A percentile compares a stretch with the other conserved stretches of the same genome.
These are phyloP conservation scores for Candida ortonii DNA, from an alignment of 805 yeast species.

Conservation along the genomic window DNA sequence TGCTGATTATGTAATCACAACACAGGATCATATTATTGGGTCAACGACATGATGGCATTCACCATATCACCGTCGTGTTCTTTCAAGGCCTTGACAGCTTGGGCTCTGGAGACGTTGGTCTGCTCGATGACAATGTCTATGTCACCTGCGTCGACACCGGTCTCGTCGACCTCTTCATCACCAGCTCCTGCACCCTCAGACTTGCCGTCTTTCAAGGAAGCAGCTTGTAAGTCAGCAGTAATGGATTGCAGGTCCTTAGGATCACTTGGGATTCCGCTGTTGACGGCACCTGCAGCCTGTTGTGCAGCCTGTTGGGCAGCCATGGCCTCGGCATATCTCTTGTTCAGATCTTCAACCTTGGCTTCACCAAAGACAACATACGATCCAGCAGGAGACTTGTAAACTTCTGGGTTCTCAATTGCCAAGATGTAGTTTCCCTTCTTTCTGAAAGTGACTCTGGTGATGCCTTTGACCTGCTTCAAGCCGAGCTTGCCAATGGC, in stretches of 20 bases:
- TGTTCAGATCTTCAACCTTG: slow-evolving; percentile 88
- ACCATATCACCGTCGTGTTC: slow-evolving; percentile 92
- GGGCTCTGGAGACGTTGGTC: slow-evolving; percentile 82
- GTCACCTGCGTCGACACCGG: slow-evolving; percentile 80
- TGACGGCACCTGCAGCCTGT: slow-evolving; percentile 42
- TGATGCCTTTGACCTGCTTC: slow-evolving; percentile 86
- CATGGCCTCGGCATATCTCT: slow-evolving; percentile 80
- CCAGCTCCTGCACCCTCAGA: slow-evolving; percentile 35
- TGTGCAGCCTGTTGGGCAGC: slow-evolving; percentile 68
- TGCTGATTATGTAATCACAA: slow-evolving; percentile 2
- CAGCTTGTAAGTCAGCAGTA: slow-evolving; percentile 76
- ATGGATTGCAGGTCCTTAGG: slow-evolving; percentile 74
- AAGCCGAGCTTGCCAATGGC: slow-evolving; percentile 82
- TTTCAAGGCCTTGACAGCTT: slow-evolving; percentile 88
- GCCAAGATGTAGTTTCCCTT: slow-evolving; percentile 89
- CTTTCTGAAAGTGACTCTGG: slow-evolving; percentile 94
- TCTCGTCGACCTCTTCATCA: slow-evolving; percentile 68
- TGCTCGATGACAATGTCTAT: slow-evolving; percentile 86
- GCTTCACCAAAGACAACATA: slow-evolving; percentile 98
- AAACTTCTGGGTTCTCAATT: slow-evolving; percentile 92
- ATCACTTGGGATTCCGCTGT: slow-evolving; percentile 27
- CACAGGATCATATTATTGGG: slow-evolving; percentile 20
- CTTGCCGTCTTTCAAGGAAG: slow-evolving; percentile 44
- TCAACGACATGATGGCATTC: slow-evolving; percentile 86
- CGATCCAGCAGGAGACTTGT: slow-evolving; percentile 89